These are phyloP conservation scores for Eimeria sp. DNA, from an alignment of 169 alveolate species.

Conservation along the genomic window DNA sequence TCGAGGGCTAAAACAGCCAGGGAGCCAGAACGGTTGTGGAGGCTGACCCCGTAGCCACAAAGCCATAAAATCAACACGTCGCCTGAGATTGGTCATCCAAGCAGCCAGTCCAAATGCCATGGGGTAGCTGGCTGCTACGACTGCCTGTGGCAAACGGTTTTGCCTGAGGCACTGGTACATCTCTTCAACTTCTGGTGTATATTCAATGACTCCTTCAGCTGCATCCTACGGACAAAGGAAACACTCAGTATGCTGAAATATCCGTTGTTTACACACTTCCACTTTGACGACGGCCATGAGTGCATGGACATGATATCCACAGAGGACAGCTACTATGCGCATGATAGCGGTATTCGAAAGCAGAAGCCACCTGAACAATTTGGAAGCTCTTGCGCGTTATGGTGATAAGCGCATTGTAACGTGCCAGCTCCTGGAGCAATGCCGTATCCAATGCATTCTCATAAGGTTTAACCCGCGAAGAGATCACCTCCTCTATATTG, in stretches of 20 bases:
- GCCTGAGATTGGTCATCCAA: slow-evolving; percentile 92
- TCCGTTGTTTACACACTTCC: not conserved
- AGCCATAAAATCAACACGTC: slow-evolving; percentile 92
- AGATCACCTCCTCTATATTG: slow-evolving; percentile 90
- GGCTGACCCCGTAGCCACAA: slow-evolving; percentile 95
- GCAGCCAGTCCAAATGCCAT: slow-evolving; percentile 93
- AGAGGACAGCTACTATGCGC: not conserved
- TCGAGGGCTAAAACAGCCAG: slow-evolving; percentile 95
- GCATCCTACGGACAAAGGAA: slow-evolving; percentile 87
- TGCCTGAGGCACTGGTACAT: slow-evolving; percentile 89
- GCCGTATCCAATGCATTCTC: slow-evolving; percentile 95
- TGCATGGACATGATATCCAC: not conserved
- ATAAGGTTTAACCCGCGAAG: slow-evolving; percentile 93
- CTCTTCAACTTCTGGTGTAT: slow-evolving; percentile 93
- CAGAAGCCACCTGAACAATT: slow-evolving; percentile 75
- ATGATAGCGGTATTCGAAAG: not conserved
- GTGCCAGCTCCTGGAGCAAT: slow-evolving; percentile 92
- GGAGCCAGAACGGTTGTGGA: slow-evolving; percentile 94
- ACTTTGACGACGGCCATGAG: not conserved
- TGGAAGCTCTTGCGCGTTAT: slow-evolving; percentile 87
- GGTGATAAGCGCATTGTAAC: slow-evolving; percentile 93
- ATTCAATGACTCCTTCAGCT: slow-evolving; percentile 92
- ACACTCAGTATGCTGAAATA: not conserved
- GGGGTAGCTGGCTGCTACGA: slow-evolving; percentile 94
- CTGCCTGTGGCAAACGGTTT: slow-evolving; percentile 92